Evolutionary conservation across 305 asterid species (phyloP).

Genomic region (Plantago coronopus): DNA sequence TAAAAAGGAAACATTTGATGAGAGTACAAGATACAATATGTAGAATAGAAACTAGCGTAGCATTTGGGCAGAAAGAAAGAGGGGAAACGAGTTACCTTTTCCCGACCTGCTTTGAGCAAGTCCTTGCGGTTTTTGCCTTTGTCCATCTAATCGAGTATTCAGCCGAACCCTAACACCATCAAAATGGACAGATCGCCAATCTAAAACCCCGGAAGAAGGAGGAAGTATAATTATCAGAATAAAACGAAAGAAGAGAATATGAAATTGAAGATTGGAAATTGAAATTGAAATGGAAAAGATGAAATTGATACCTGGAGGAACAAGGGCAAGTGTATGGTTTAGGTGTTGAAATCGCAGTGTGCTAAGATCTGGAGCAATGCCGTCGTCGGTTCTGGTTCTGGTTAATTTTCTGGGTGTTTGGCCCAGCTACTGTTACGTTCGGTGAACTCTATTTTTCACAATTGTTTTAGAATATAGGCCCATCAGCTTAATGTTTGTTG

Average conservation of each 20-base stretch:
- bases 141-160: slow-evolving; percentile 61
- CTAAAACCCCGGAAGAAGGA: slow-evolving; percentile 21
- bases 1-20: neutral
- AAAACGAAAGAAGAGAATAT: too few relatives aligned
- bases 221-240: slow-evolving; percentile 8
- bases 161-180: slow-evolving; percentile 40
- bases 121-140: slow-evolving; percentile 83
- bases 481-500: too few relatives aligned
- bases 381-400: neutral
- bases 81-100: slow-evolving; percentile 46
- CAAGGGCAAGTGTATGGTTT: neutral
- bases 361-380: slow-evolving; percentile 33
- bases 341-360: slow-evolving; percentile 12
- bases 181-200: slow-evolving; percentile 34
- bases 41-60: slow-evolving; percentile 4
- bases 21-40: neutral
- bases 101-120: slow-evolving; percentile 89
- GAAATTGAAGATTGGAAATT: slow-evolving; percentile 5
- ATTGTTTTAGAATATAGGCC: too few relatives aligned
- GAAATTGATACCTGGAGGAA: slow-evolving; percentile 6
- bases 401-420: neutral
- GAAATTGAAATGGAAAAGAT: slow-evolving; percentile 9
- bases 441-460: neutral
- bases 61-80: neutral
- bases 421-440: neutral